Conservation (phyloP, 352 stramenopile species). For the Pythium folliculosum region DNA sequence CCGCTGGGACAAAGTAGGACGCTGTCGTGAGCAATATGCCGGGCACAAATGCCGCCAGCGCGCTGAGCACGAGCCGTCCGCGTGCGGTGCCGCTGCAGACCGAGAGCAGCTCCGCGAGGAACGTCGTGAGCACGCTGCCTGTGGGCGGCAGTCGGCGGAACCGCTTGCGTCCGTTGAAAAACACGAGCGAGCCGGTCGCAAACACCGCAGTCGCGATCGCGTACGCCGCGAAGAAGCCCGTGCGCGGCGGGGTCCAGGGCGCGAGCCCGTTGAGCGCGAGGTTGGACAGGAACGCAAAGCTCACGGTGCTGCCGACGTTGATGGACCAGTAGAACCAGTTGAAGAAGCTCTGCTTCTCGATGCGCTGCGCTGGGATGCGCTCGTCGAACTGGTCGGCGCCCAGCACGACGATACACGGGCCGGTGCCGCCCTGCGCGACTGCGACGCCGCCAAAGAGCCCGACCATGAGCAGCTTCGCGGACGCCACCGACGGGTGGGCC, state of each 20-base stretch:
- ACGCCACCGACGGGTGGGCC: conserved; percentile 55
- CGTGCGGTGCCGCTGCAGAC: conserved; percentile 46
- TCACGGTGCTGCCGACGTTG: conserved; percentile 89
- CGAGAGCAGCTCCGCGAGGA: conserved; percentile 59
- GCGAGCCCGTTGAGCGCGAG: conserved; percentile 88
- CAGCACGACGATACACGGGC: conserved; percentile 39
- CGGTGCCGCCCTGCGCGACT: conserved; percentile 40
- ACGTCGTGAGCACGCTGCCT: conserved; percentile 66
- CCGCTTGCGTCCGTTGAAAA: conserved; percentile 58
- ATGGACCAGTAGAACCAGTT: conserved; percentile 94
- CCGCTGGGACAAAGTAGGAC: conserved; percentile 76
- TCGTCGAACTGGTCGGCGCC: conserved; percentile 79
- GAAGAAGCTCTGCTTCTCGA: conserved; percentile 90
- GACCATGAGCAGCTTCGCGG: conserved; percentile 68
- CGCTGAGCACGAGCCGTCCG: conserved; percentile 72
- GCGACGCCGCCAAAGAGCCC: conserved; percentile 73
- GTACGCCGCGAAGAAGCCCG: conserved; percentile 90
- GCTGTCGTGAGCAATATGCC: conserved; percentile 73
- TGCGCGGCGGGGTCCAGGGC: conserved; percentile 68
- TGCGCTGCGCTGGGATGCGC: conserved; percentile 50
- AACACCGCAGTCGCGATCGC: conserved; percentile 81
- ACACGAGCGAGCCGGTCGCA: conserved; percentile 67
- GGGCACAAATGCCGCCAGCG: conserved; percentile 57
- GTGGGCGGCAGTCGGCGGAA: conserved; percentile 70
- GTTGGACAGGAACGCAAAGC: conserved; percentile 88